These are phyloP conservation scores for Gossypium ekmanianum DNA, from an alignment of 345 rosid genomes.

Conservation along the genomic window DNA sequence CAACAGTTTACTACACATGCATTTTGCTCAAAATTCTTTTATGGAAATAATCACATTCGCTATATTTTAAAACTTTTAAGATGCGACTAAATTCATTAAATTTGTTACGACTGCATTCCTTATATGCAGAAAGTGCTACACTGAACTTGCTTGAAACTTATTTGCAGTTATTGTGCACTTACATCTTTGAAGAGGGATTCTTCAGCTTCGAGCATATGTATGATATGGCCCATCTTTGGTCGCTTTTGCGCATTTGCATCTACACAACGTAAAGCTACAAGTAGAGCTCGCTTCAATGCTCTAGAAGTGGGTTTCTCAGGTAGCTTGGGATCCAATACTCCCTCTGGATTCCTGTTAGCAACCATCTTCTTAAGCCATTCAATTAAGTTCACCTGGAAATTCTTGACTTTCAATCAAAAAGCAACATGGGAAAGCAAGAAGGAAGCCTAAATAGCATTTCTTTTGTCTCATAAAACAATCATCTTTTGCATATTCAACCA, in stretches of 20 bases:
- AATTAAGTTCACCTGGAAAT: conserved; percentile 73
- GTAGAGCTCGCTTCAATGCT: conserved; percentile 70
- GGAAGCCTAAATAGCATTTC: conserved; percentile 1
- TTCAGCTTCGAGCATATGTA: conserved; percentile 94
- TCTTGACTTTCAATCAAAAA: conserved; percentile 14
- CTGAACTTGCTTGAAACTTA: neutral
- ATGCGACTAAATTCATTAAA: neutral
- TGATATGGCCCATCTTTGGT: conserved; percentile 80
- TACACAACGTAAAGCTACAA: conserved; percentile 87
- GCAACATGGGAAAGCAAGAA: conserved; percentile 2
- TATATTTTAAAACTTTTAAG: neutral
- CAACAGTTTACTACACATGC: neutral
- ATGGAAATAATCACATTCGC: neutral
- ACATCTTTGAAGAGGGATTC: conserved; percentile 69
- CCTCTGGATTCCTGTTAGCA: conserved; percentile 64
- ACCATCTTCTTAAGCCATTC: conserved; percentile 95
- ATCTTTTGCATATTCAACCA: conserved; percentile 6
- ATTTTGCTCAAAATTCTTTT: neutral
- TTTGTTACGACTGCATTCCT: neutral
- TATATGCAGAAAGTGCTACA: neutral
- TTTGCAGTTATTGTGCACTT: conserved; percentile 13
- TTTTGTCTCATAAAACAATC: neutral
- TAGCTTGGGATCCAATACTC: conserved; percentile 78
- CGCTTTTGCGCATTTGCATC: conserved; percentile 75
- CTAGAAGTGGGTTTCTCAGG: conserved; percentile 69